Evolutionary conservation across 805 yeast species (phyloP).

Genomic region (Candida dajiaensis): DNA sequence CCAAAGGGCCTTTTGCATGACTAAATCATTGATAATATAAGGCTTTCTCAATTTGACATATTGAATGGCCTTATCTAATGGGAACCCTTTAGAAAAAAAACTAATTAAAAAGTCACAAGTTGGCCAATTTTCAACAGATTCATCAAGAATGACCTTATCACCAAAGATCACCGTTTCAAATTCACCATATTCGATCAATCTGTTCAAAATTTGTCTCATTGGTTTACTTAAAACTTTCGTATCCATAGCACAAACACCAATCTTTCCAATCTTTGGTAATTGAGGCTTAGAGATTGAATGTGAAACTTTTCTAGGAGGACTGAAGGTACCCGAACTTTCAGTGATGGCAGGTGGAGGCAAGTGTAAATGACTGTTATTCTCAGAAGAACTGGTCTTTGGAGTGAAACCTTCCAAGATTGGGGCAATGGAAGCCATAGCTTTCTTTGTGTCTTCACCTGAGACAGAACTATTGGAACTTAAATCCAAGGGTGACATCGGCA

Average conservation of each 20-base stretch:
- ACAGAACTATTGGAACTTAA: slow-evolving; percentile 15
- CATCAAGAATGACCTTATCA: slow-evolving; percentile 93
- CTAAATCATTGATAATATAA: slow-evolving; percentile 78
- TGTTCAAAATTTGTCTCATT: slow-evolving; percentile 81
- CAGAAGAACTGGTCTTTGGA: slow-evolving; percentile 61
- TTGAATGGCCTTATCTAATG: slow-evolving; percentile 88
- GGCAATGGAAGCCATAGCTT: slow-evolving; percentile 74
- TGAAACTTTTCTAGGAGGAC: slow-evolving; percentile 15
- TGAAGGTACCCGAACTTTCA: slow-evolving; percentile 2
- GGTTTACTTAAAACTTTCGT: slow-evolving; percentile 94
- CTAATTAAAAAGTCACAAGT: slow-evolving; percentile 93
- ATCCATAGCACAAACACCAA: slow-evolving; percentile 99
- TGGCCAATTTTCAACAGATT: slow-evolving; percentile 95
- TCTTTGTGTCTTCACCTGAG: slow-evolving; percentile 29
- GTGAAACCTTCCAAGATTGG: slow-evolving; percentile 70
- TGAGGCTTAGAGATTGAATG: slow-evolving; percentile 29
- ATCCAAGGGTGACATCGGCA: slow-evolving; percentile 28
- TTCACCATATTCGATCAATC: slow-evolving; percentile 88
- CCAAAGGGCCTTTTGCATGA: slow-evolving; percentile 94
- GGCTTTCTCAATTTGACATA: slow-evolving; percentile 90
- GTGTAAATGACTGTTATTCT: slow-evolving; percentile 27
- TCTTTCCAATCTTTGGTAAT: slow-evolving; percentile 76
- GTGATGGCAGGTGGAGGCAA: slow-evolving; percentile 20
- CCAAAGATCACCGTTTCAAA: slow-evolving; percentile 96
- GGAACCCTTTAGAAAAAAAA: slow-evolving; percentile 95